Percentiles rank a stretch among this genome's conserved stretches.
phyloP scores from a whole-genome alignment of 164 flowering plant species.

The Santalum album region DNA sequence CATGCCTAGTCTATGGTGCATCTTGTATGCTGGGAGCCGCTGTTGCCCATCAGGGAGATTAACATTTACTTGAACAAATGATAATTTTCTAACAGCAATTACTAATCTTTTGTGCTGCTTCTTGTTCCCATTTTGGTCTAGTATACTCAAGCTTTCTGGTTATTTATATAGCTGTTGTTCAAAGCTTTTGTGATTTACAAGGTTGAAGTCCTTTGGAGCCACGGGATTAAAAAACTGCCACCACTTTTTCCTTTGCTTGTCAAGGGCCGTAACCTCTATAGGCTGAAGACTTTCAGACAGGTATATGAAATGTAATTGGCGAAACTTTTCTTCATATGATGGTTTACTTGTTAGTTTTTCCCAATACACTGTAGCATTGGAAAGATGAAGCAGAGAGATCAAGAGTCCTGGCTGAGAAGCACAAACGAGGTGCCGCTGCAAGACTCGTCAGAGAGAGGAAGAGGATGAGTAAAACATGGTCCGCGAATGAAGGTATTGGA shows the following conservation, averaged over 20 bases:
- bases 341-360: background rate
- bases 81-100: too few species aligned
- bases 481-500: slow-evolving; percentile 21
- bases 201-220: slow-evolving; percentile 70
- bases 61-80: too few species aligned
- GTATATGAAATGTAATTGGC: slow-evolving; percentile 10
- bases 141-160: too few species aligned
- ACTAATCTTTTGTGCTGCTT: too few species aligned
- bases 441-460: slow-evolving; percentile 37
- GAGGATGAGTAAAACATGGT: slow-evolving; percentile 10
- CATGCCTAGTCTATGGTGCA: too few species aligned
- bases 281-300: slow-evolving; percentile 51
- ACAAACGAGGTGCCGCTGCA: slow-evolving; percentile 47
- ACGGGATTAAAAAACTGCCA: slow-evolving; percentile 44
- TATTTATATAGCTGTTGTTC: background rate
- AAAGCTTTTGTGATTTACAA: slow-evolving; percentile 14
- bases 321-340: background rate
- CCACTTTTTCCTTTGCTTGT: slow-evolving; percentile 62
- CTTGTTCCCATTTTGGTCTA: too few species aligned
- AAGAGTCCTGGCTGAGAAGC: slow-evolving; percentile 50
- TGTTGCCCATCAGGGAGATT: too few species aligned
- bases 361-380: slow-evolving; percentile 30
- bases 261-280: slow-evolving; percentile 66
- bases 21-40: too few species aligned
- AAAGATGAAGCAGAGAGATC: slow-evolving; percentile 43